These are phyloP conservation scores for Citrus unshiu DNA, from an alignment of 345 rosid species.

Conservation along the genomic window DNA sequence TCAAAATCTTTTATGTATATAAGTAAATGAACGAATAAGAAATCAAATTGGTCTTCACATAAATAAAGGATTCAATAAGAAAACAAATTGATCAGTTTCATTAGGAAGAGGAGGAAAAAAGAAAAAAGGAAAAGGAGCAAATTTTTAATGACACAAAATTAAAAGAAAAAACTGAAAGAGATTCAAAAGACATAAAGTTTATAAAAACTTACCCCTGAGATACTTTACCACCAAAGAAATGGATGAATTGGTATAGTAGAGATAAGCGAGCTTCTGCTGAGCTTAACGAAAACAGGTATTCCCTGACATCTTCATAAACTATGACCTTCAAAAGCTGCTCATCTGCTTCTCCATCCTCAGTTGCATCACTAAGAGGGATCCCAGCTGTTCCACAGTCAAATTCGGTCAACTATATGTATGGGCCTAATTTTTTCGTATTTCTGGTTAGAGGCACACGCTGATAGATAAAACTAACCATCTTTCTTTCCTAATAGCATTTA, in stretches of 20 bases:
- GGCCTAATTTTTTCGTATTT: background rate
- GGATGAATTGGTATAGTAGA: constrained; percentile 68
- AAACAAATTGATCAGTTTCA: background rate
- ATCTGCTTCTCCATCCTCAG: constrained; percentile 51
- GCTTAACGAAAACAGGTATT: constrained; percentile 67
- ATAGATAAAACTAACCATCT: background rate
- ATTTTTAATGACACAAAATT: background rate
- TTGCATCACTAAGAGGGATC: constrained; percentile 35
- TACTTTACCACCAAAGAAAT: constrained; percentile 79
- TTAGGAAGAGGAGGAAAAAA: background rate
- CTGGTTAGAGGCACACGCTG: background rate
- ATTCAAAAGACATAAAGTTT: background rate
- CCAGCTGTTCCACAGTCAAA: constrained; percentile 33
- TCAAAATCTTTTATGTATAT: background rate
- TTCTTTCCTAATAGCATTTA: background rate
- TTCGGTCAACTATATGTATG: constrained; percentile 1
- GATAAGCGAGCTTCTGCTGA: constrained; percentile 72
- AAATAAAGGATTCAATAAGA: background rate
- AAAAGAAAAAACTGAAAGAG: background rate
- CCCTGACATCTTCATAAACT: constrained; percentile 78
- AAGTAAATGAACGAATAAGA: background rate
- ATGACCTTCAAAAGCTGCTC: constrained; percentile 63
- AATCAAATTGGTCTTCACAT: background rate
- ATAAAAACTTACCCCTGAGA: constrained; percentile 44
- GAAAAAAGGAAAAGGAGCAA: background rate